These are phyloP conservation scores for Venturia nashicola DNA, from an alignment of 2,329 filamentous ascomycete genomes.

Conservation along the genomic window DNA sequence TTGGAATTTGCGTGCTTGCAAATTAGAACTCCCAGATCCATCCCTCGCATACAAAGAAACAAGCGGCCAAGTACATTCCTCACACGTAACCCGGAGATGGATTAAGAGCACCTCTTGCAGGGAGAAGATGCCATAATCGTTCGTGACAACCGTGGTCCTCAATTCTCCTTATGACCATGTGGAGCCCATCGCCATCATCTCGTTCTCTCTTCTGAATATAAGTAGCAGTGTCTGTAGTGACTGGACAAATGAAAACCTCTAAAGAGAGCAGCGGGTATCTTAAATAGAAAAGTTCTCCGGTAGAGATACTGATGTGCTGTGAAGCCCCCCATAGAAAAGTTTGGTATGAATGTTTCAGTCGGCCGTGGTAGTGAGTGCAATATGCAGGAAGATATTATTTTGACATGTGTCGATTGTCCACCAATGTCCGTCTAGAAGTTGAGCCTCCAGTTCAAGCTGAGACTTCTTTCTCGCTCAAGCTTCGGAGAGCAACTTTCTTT, in stretches of 20 bases:
- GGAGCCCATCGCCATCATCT: background rate
- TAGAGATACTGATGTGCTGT: background rate
- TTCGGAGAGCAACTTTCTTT: background rate
- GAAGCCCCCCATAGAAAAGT: background rate
- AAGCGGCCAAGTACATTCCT: background rate
- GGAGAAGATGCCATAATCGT: background rate
- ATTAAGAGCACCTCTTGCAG: background rate
- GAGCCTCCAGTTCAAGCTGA: background rate
- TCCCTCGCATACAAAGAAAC: background rate
- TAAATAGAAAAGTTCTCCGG: background rate
- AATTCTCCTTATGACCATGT: background rate
- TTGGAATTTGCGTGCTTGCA: background rate
- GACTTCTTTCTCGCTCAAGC: background rate
- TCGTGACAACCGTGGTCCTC: background rate
- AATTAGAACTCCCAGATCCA: background rate
- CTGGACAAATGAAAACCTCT: background rate
- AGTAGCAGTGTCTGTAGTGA: background rate
- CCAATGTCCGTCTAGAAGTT: background rate
- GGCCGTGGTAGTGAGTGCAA: background rate
- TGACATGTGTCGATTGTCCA: background rate
- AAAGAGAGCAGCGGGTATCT: background rate
- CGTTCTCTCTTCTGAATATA: background rate
- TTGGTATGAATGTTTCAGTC: background rate
- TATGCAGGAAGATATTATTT: background rate
- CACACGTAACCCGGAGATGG: background rate